Base-by-base conservation (phyloP, 148 eudicot genomes). In the Hydrangea macrophylla region DNA sequence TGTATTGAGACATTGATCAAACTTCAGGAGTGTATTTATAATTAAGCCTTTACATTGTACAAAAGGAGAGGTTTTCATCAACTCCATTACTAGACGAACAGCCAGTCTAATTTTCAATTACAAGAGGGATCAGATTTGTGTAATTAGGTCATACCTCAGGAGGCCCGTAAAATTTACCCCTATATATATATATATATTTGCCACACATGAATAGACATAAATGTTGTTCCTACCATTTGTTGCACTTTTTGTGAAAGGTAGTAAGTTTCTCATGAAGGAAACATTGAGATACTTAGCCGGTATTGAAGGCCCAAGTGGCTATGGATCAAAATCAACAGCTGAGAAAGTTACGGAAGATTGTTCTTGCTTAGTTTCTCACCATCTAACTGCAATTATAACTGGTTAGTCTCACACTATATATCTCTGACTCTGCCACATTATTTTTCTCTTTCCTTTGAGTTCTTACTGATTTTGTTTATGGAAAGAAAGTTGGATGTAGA, bases 281-380 rank as follows among this genome's bases (percentile, higher is more conserved):
- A 78, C 88, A 23, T 50, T 93, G 45, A 88, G 85, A 56, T 93
- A 93, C 75, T 79, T 93, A 50, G 76, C 92, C 51, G 98, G 98
- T 31, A 66, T 85, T 58, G 85, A 87, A 31, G 98, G 98, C 25
- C 90, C 86, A 26, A 93, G 93, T 81, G 96, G 98, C 0, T 90
- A 75, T 85, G 98, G 98, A 58, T 93, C 98, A 20, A 93, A 85
- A 28, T 77, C 98, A 28, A 90, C 94, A 25, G 92, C 98, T 68
- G 86, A 90, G 10, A 90, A 90, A 83, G 92, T 90, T 42, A 78
- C 92, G 31, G 18, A 68, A 60, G 60, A 77, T 64, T 87, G 73
- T 68, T 80, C 62, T 60, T 82, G 35, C 67, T 69, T 71, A 12
- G 30, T 35, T 64, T 56, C 84, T 58, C 60, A 62, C 70, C 70